Percentiles rank a stretch among this genome's conserved stretches.
phyloP scores from a whole-genome alignment of 139 green algal genomes.

The Asterochloris erici region DNA sequence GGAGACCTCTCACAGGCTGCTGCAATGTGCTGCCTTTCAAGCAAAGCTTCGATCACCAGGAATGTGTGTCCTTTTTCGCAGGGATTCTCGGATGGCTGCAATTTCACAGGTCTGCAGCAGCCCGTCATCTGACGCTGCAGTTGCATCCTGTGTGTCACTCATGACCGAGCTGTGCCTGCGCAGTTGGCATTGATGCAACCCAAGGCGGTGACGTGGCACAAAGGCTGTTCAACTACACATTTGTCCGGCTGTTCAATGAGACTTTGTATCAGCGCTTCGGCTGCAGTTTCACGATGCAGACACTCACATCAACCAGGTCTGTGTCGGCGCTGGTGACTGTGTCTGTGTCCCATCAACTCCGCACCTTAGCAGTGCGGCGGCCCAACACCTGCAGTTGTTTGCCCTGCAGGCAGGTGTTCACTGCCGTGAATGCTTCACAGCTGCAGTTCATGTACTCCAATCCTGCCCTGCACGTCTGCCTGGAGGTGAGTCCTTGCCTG shows the following conservation, averaged over 20 bases:
- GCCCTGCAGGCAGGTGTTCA: neutral
- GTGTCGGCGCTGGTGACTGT: neutral
- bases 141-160: too few species aligned
- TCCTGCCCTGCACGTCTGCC: neutral
- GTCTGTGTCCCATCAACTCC: neutral
- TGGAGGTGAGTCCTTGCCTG: neutral
- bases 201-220: neutral
- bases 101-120: too few species aligned
- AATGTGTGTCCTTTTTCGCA: too few species aligned
- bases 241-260: neutral
- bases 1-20: too few species aligned
- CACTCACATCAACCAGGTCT: neutral
- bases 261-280: neutral
- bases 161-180: neutral
- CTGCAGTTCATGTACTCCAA: neutral
- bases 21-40: too few species aligned
- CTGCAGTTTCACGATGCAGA: neutral
- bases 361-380: neutral
- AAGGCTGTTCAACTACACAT: neutral
- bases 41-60: too few species aligned
- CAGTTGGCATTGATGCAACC: constrained; percentile 3
- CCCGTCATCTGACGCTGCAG: too few species aligned
- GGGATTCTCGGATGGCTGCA: too few species aligned
- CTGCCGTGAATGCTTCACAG: neutral
- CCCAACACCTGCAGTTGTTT: neutral